phyloP scores from a whole-genome alignment of 352 stramenopile genomes.

The Vaucheria bursata region DNA sequence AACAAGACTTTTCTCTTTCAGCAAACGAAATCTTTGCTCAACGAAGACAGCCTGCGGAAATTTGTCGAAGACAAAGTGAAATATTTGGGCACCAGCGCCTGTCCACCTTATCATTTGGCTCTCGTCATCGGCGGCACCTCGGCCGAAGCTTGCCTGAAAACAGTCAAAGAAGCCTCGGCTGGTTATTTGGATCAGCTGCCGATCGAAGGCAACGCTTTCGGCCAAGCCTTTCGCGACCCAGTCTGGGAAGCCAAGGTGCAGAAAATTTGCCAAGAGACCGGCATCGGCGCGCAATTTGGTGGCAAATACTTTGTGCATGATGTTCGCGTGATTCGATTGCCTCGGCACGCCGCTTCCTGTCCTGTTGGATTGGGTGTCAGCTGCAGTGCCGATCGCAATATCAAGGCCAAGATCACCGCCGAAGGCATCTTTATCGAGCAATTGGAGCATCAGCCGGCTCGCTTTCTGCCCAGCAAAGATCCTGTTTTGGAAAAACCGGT shows the following conservation, averaged over 20 bases:
- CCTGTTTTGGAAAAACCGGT: too few species aligned
- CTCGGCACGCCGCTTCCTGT: slow-evolving; percentile 71
- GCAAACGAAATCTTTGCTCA: slow-evolving; percentile 78
- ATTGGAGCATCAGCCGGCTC: too few species aligned
- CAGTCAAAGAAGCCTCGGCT: slow-evolving; percentile 71
- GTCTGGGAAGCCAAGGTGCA: slow-evolving; percentile 70
- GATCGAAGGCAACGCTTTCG: slow-evolving; percentile 60
- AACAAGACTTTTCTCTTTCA: slow-evolving; percentile 85
- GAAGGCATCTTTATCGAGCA: slow-evolving; percentile 77
- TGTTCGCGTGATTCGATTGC: slow-evolving; percentile 70
- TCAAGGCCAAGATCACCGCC: slow-evolving; percentile 69
- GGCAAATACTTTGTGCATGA: slow-evolving; percentile 85
- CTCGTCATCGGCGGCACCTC: slow-evolving; percentile 72
- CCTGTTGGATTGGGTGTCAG: slow-evolving; percentile 73
- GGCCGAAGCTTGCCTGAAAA: slow-evolving; percentile 75
- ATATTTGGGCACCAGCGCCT: slow-evolving; percentile 71
- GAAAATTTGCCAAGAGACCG: slow-evolving; percentile 69
- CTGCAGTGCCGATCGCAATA: slow-evolving; percentile 74
- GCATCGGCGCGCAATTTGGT: slow-evolving; percentile 75
- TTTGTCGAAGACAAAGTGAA: slow-evolving; percentile 74
- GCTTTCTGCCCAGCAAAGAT: too few species aligned
- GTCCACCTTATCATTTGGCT: slow-evolving; percentile 75
- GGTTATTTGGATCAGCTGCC: slow-evolving; percentile 73
- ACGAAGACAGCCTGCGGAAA: slow-evolving; percentile 58
- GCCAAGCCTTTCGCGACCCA: slow-evolving; percentile 69